These are phyloP conservation scores for Boletus barrowsii DNA, from an alignment of 768 basidiomycete genomes.

Conservation along the genomic window DNA sequence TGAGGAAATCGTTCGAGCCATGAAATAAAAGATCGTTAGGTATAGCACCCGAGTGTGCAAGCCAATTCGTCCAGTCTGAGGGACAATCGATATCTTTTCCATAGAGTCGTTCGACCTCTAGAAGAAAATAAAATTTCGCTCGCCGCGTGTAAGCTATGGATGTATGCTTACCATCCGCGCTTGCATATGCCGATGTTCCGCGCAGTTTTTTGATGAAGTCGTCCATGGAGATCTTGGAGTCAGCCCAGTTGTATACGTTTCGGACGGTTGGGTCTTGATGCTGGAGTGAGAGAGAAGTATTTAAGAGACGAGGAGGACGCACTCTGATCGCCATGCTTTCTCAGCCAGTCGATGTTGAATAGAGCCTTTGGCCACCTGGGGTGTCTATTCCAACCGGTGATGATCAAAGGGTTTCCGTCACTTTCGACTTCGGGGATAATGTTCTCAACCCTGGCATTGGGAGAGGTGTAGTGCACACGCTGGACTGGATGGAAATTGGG, in stretches of 20 bases:
- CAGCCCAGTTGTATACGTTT: constrained; percentile 58
- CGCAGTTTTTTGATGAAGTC: constrained; percentile 53
- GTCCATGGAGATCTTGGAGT: constrained; percentile 46
- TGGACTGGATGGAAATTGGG: constrained; percentile 42
- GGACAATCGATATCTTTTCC: constrained; percentile 80
- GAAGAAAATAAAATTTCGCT: not conserved
- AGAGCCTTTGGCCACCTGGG: constrained; percentile 50
- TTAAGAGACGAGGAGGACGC: not conserved
- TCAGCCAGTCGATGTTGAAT: constrained; percentile 58
- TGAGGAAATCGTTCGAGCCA: constrained; percentile 54
- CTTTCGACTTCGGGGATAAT: constrained; percentile 46
- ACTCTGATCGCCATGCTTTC: constrained; percentile 32
- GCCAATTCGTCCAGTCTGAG: constrained; percentile 58
- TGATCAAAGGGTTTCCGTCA: constrained; percentile 58
- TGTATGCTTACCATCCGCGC: constrained; percentile 36
- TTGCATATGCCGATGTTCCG: constrained; percentile 32
- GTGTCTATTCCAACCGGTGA: constrained; percentile 57
- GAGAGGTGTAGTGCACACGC: constrained; percentile 33
- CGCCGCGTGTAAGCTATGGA: not conserved
- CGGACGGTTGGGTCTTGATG: constrained; percentile 54
- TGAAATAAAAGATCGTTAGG: constrained; percentile 54
- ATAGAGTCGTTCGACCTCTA: constrained; percentile 64
- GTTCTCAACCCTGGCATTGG: constrained; percentile 26
- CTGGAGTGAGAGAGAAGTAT: constrained; percentile 6
- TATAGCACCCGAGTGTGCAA: constrained; percentile 44